Evolutionary conservation across 2,329 filamentous ascomycete species (phyloP), one percentile per base, ranked within the genome.

Genomic region (Calycina herbarum): DNA sequence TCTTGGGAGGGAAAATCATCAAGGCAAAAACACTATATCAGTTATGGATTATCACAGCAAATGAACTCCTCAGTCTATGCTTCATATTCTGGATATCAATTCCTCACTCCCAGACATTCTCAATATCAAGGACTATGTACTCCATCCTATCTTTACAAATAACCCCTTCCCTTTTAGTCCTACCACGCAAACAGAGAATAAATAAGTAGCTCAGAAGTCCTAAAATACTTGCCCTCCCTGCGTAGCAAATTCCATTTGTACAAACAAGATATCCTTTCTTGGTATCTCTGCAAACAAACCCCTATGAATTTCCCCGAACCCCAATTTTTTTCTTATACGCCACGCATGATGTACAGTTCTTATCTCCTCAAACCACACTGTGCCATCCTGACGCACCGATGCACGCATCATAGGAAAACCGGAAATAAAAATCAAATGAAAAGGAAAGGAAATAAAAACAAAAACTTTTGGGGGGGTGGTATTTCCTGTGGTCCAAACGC

Each of bases 391-490:
- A 54, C 27, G 48, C 48, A 24, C 48, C 20, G 11, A 11, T 17
- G n/a, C n/a, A 20, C n/a, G 17, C 45, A 57, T 17, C 6, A 57
- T 33, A 33, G 29, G 15, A 31, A 57, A 33, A 33, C 5, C n/a
- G n/a, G 8, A 35, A 5, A 35, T 20, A 33, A 35, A n/a, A 31
- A 29, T 31, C 31, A 57, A 57, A 57, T 17, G 17, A 17, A 35
- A 10, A 33, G n/a, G 31, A 57, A 57, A n/a, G 29, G 13, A 35
- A 35, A 57, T 17, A 57, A 57, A 57, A 57, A 17, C 13, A 33
- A 57, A 33, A 57, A 57, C 27, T 33, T 57, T 57, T 57, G 27
- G 56, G 56, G 56, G 56, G 27, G 56, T 57, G 56, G 56, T 57
- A 57, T 57, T 57, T n/a, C 31, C 56, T 33, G 56, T 33, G 7